phyloP scores from a whole-genome alignment of 2,329 filamentous ascomycete species.

The Pyricularia grisea region DNA sequence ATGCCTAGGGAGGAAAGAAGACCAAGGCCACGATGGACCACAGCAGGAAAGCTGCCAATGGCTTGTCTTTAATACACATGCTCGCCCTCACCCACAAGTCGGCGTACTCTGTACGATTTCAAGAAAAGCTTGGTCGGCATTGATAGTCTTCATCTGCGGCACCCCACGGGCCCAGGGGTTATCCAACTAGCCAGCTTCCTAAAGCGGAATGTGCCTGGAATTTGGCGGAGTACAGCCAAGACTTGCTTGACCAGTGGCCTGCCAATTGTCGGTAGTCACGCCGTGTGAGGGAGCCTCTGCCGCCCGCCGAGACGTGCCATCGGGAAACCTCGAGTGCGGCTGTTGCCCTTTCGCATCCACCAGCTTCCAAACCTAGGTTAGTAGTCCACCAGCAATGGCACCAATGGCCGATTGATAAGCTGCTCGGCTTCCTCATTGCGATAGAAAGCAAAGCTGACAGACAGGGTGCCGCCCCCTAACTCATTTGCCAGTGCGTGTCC shows the following conservation, averaged over 20 bases:
- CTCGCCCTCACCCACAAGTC: not conserved
- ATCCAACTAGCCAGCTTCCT: not conserved
- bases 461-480: not conserved
- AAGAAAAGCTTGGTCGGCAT: conserved; percentile 1
- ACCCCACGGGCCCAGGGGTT: not conserved
- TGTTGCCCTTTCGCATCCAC: not conserved
- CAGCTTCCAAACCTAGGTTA: not conserved
- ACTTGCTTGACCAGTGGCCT: not conserved
- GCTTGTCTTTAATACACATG: not conserved
- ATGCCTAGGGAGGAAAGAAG: not conserved
- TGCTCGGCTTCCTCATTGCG: not conserved
- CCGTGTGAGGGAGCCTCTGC: not conserved
- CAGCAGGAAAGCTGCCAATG: too few relatives aligned
- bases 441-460: not conserved
- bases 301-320: not conserved
- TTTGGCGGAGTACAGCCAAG: not conserved
- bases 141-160: not conserved
- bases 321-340: not conserved
- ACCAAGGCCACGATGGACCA: not conserved
- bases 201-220: not conserved
- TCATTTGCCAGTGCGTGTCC: not conserved
- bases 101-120: not conserved
- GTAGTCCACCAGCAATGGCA: not conserved
- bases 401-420: not conserved
- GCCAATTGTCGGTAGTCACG: not conserved